Conservation (phyloP, 1,284 basidiomycete genomes). For the Vanrija humicola region DNA sequence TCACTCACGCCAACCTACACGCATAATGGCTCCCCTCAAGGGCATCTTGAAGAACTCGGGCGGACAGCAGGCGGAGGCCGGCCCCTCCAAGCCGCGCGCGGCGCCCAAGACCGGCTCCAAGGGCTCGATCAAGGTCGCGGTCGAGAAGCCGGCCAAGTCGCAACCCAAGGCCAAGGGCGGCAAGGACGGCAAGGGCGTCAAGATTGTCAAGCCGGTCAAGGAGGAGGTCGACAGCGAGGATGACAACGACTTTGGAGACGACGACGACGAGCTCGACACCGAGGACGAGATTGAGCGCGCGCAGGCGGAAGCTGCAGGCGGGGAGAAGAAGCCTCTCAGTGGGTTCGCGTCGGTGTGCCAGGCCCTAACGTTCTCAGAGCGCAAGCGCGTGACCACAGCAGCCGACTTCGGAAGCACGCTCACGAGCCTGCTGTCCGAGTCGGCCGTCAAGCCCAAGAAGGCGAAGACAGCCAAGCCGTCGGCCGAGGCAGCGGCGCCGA, state of each 20-base stretch:
- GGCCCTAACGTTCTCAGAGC: conserved; percentile 24
- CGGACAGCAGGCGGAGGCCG: conserved; percentile 1
- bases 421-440: conserved; percentile 41
- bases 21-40: conserved; percentile 14
- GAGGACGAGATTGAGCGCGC: conserved; percentile 19
- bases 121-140: background rate
- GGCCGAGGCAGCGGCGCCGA: conserved; percentile 20
- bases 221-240: conserved; percentile 3
- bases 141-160: background rate
- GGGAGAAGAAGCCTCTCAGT: conserved; percentile 17
- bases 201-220: conserved; percentile 6
- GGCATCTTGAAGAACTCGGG: conserved; percentile 16
- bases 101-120: conserved; percentile 5
- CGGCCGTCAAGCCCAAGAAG: conserved; percentile 19
- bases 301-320: background rate
- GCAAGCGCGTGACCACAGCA: conserved; percentile 43
- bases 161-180: background rate
- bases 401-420: conserved; percentile 43
- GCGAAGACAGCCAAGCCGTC: conserved; percentile 5
- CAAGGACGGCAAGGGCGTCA: conserved; percentile 1
- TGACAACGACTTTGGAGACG: conserved; percentile 11
- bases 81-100: background rate
- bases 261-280: conserved; percentile 13
- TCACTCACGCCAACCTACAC: background rate
- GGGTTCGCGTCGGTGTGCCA: background rate